phyloP scores from a whole-genome alignment of 2,329 filamentous ascomycete species.

The Shiraia sp. region DNA sequence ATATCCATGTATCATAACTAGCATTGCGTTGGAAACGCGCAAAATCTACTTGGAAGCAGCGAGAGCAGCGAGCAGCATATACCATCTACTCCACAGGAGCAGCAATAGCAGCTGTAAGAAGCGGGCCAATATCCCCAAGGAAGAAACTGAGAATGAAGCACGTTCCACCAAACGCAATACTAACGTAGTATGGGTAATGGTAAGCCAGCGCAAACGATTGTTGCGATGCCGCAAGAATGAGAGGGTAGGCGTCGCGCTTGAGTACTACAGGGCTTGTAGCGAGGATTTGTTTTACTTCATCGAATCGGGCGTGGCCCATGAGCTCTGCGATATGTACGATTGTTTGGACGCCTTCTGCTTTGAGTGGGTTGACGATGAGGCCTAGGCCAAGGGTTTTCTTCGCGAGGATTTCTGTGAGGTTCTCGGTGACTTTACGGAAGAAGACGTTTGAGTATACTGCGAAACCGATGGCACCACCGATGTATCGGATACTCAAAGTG shows the following conservation, averaged over 20 bases:
- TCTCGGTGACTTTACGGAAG: constrained; percentile 24
- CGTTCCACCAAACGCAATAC: constrained; percentile 63
- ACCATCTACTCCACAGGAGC: constrained; percentile 4
- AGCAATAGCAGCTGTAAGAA: constrained; percentile 24
- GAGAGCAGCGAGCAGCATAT: too few relatives aligned
- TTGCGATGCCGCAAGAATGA: constrained; percentile 59
- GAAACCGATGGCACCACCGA: constrained; percentile 69
- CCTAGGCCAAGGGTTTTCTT: constrained; percentile 53
- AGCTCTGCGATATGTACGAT: constrained; percentile 51
- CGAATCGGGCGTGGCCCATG: constrained; percentile 39
- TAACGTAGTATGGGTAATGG: constrained; percentile 64
- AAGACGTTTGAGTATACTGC: constrained; percentile 51
- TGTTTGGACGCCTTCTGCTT: constrained; percentile 51
- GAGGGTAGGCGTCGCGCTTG: constrained; percentile 38
- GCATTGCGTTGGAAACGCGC: too few relatives aligned
- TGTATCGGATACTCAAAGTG: constrained; percentile 69
- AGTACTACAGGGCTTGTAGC: constrained; percentile 52
- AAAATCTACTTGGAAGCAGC: too few relatives aligned
- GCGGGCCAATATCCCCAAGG: constrained; percentile 58
- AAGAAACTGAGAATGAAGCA: constrained; percentile 62
- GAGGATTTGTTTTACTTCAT: constrained; percentile 50
- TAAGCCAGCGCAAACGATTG: constrained; percentile 63
- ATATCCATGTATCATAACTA: too few relatives aligned
- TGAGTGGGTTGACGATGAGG: constrained; percentile 48
- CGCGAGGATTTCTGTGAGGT: constrained; percentile 26